Percentiles rank a stretch among this genome's conserved stretches.
Conservation (phyloP, 176 grass and related monocot genomes). For the Coix lacrymajobi region DNA sequence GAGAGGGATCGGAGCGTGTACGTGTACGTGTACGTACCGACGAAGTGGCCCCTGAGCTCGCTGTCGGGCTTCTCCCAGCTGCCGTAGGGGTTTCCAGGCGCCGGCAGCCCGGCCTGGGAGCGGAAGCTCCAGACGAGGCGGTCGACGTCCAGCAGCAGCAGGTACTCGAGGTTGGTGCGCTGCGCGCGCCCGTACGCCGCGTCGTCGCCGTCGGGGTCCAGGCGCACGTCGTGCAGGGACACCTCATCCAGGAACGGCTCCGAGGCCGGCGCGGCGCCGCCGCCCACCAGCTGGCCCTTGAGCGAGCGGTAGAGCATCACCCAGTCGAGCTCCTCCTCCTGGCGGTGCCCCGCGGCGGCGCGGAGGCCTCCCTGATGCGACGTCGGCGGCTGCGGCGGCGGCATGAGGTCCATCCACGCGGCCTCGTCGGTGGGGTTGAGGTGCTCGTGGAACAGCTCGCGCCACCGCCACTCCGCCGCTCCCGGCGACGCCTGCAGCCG, state of each 20-base stretch:
- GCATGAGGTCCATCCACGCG: conserved; percentile 70
- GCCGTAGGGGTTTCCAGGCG: conserved; percentile 52
- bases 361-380: not conserved
- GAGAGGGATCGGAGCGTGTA: not conserved
- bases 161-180: conserved; percentile 81
- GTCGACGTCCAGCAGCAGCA: conserved; percentile 64
- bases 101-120: conserved; percentile 41
- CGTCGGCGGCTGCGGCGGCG: too few species aligned
- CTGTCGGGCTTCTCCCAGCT: conserved; percentile 58
- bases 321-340: conserved; percentile 55
- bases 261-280: not conserved
- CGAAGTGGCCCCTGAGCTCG: conserved; percentile 80
- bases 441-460: conserved; percentile 48
- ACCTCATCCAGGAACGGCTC: conserved; percentile 39
- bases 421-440: conserved; percentile 58
- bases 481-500: conserved; percentile 17
- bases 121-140: conserved; percentile 75
- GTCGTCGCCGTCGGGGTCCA: conserved; percentile 36
- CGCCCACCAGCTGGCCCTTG: not conserved
- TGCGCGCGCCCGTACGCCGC: conserved; percentile 50
- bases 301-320: conserved; percentile 57
- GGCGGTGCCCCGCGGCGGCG: not conserved
- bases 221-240: conserved; percentile 59
- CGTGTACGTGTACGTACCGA: conserved; percentile 38
- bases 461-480: conserved; percentile 22